phyloP scores from a whole-genome alignment of 2,329 filamentous ascomycete species.

The Calonectria pauciramosa region DNA sequence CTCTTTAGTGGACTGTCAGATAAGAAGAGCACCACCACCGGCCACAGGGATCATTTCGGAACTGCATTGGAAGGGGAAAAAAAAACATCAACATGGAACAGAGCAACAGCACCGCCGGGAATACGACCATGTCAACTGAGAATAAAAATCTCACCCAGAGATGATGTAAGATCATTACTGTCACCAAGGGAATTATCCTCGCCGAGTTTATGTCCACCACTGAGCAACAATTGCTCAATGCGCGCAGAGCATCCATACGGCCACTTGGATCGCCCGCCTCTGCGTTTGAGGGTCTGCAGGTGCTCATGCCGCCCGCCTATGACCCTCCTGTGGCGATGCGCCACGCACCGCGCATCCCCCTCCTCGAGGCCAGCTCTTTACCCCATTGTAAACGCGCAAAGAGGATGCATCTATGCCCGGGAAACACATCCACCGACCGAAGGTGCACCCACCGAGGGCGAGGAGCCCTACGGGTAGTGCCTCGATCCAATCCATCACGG shows the following conservation, averaged over 20 bases:
- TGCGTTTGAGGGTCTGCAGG: neutral
- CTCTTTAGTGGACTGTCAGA: slow-evolving; percentile 11
- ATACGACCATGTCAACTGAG: neutral
- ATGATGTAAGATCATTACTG: neutral
- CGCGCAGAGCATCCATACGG: neutral
- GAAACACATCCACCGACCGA: neutral
- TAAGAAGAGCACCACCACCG: slow-evolving; percentile 21
- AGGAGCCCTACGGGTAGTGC: neutral
- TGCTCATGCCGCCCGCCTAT: neutral
- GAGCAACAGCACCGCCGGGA: neutral
- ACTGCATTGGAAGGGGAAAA: slow-evolving; percentile 6
- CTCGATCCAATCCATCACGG: neutral
- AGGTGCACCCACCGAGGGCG: neutral
- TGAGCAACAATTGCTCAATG: neutral
- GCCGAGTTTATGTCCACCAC: neutral
- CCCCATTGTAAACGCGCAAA: neutral
- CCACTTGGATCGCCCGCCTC: neutral
- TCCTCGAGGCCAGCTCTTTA: neutral
- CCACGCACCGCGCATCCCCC: neutral
- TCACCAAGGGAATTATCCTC: no score
- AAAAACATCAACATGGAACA: slow-evolving; percentile 6
- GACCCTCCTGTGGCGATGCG: slow-evolving; percentile 5
- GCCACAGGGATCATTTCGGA: slow-evolving; percentile 14
- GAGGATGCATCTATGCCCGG: neutral
- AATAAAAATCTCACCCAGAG: neutral